These are phyloP conservation scores for Auricularia heimuer DNA, from an alignment of 768 basidiomycete genomes.

Conservation along the genomic window DNA sequence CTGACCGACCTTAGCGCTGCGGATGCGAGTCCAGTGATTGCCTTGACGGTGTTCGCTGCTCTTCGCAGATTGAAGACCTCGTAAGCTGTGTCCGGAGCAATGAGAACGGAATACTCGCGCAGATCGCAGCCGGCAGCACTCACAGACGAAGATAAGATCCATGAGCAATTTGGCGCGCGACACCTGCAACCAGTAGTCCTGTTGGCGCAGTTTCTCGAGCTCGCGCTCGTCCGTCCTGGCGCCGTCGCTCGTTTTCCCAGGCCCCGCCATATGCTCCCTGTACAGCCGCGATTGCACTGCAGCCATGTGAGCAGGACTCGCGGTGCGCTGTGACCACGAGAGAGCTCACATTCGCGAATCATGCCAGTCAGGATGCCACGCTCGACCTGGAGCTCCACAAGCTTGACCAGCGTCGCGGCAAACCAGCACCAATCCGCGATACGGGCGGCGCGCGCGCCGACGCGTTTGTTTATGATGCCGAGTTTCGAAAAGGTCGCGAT, in stretches of 20 bases:
- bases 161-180: slow-evolving; percentile 63
- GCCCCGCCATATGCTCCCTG: slow-evolving; percentile 56
- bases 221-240: slow-evolving; percentile 60
- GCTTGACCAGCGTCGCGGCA: slow-evolving; percentile 61
- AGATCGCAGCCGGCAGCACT: slow-evolving; percentile 14
- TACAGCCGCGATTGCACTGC: slow-evolving; percentile 67
- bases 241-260: slow-evolving; percentile 20
- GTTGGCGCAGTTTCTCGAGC: slow-evolving; percentile 51
- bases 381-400: slow-evolving; percentile 80
- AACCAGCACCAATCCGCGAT: slow-evolving; percentile 87
- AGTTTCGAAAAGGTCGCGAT: slow-evolving; percentile 63
- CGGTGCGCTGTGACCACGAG: neutral
- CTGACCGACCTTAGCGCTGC: slow-evolving; percentile 59
- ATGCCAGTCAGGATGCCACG: slow-evolving; percentile 52
- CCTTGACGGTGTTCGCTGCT: slow-evolving; percentile 49
- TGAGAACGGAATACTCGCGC: neutral
- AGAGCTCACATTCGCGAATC: slow-evolving; percentile 47
- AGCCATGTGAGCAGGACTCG: neutral
- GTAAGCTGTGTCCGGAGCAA: slow-evolving; percentile 43
- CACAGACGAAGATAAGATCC: slow-evolving; percentile 86
- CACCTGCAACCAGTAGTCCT: slow-evolving; percentile 69
- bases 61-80: slow-evolving; percentile 65
- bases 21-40: slow-evolving; percentile 56
- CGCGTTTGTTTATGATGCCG: slow-evolving; percentile 54
- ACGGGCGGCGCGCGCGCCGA: slow-evolving; percentile 59